These are phyloP conservation scores for Spatholobus suberectus DNA, from an alignment of 306 rosid species.

Conservation along the genomic window DNA sequence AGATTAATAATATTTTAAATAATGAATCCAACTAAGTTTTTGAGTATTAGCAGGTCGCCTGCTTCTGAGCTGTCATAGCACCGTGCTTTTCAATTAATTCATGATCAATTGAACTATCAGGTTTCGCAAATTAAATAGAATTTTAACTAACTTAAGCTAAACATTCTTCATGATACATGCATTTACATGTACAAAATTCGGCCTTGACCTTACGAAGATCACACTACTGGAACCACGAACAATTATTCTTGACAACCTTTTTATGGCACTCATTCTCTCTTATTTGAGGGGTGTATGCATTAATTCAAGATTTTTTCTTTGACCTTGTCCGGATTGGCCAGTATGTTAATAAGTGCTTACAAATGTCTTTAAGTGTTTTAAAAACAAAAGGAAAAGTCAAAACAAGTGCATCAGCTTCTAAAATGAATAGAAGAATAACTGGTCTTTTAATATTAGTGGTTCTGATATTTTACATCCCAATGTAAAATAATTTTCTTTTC, in stretches of 20 bases:
- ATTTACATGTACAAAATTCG: neutral
- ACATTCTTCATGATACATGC: neutral
- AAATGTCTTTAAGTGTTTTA: too few species aligned
- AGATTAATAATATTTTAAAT: too few species aligned
- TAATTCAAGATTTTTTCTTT: too few species aligned
- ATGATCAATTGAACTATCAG: neutral
- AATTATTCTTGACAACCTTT: neutral
- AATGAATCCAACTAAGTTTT: neutral
- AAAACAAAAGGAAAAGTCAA: too few species aligned
- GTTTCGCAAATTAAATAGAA: neutral
- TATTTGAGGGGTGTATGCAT: too few species aligned
- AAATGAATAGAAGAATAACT: too few species aligned
- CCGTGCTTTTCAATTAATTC: constrained; percentile 14
- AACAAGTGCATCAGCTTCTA: too few species aligned
- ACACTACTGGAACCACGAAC: neutral
- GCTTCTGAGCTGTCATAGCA: neutral
- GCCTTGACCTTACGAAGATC: neutral
- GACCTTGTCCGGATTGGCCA: too few species aligned
- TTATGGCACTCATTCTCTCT: neutral
- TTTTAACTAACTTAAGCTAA: neutral
- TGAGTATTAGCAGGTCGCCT: neutral
- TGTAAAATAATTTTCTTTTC: too few species aligned
- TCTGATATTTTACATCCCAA: too few species aligned
- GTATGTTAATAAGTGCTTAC: too few species aligned
- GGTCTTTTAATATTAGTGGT: too few species aligned